Conservation (phyloP, 495 filamentous ascomycete species). For the Collariella sp. region DNA sequence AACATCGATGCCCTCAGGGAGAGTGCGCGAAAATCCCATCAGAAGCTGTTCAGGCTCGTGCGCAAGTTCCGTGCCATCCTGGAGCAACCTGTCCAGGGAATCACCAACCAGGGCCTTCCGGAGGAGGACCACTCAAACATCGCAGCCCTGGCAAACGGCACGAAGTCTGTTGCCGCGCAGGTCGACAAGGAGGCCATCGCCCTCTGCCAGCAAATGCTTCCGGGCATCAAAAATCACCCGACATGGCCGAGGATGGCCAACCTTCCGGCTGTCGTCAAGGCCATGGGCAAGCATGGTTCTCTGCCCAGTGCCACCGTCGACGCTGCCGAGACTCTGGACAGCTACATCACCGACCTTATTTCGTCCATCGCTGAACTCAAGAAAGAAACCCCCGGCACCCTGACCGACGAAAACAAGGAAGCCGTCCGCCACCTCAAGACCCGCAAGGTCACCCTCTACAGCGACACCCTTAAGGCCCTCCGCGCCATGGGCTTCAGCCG, state of each 20-base stretch:
- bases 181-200: constrained; percentile 39
- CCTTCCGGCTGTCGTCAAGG: constrained; percentile 49
- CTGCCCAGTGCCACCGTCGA: constrained; percentile 46
- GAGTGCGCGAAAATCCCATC: constrained; percentile 80
- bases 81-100: constrained; percentile 55
- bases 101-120: constrained; percentile 59
- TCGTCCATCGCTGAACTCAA: constrained; percentile 61
- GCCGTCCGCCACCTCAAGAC: constrained; percentile 77
- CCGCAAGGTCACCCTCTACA: constrained; percentile 82
- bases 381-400: constrained; percentile 64
- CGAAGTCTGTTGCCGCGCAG: constrained; percentile 23
- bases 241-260: constrained; percentile 62
- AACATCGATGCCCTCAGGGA: constrained; percentile 83
- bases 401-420: constrained; percentile 77
- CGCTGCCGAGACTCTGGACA: constrained; percentile 51
- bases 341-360: constrained; percentile 57
- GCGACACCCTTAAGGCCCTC: constrained; percentile 71
- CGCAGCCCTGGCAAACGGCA: neutral
- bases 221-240: constrained; percentile 47
- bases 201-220: constrained; percentile 44
- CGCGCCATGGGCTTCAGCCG: constrained; percentile 82
- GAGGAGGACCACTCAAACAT: constrained; percentile 30
- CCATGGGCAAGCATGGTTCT: constrained; percentile 40
- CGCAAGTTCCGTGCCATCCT: constrained; percentile 75
- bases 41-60: constrained; percentile 84